These are phyloP conservation scores for Waitea zeae DNA, from an alignment of 1,284 basidiomycete species.

Conservation along the genomic window DNA sequence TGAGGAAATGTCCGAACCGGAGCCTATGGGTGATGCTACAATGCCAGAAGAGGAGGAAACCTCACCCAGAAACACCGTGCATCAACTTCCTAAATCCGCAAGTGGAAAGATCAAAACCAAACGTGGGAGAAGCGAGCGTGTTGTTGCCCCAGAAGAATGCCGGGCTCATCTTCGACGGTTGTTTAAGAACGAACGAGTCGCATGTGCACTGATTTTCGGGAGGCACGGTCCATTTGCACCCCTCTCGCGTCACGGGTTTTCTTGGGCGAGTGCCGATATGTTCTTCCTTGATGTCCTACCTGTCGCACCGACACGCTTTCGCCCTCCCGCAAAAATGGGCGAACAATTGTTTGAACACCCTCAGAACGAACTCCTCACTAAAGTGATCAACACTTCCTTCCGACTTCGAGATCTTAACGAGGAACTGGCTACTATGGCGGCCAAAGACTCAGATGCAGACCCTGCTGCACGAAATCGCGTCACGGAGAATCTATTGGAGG, in stretches of 20 bases:
- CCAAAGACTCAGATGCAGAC: conserved; percentile 40
- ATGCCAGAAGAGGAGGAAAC: conserved; percentile 22
- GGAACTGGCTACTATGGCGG: conserved; percentile 41
- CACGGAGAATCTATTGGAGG: conserved; percentile 62
- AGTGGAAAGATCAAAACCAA: conserved; percentile 63
- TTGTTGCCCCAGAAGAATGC: conserved; percentile 84
- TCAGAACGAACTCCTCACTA: conserved; percentile 88
- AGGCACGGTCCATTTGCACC: conserved; percentile 77
- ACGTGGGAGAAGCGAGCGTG: conserved; percentile 74
- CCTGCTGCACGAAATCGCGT: conserved; percentile 38
- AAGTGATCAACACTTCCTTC: conserved; percentile 71
- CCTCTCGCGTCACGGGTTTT: conserved; percentile 33
- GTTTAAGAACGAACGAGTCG: conserved; percentile 69
- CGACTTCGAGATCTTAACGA: conserved; percentile 67
- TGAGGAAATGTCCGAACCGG: conserved; percentile 23
- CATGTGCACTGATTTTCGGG: conserved; percentile 83
- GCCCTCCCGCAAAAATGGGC: conserved; percentile 86
- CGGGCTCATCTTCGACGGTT: conserved; percentile 84
- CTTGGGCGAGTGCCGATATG: conserved; percentile 76
- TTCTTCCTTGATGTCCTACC: conserved; percentile 94
- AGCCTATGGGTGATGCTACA: conserved; percentile 25
- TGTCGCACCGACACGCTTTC: conserved; percentile 90
- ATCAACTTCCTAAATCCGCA: conserved; percentile 29
- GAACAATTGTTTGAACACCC: conserved; percentile 93
- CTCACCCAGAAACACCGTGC: too few species aligned